Evolutionary conservation across 176 grass and related monocot genomes (phyloP).

Genomic region (Urochloa ruziziensis): DNA sequence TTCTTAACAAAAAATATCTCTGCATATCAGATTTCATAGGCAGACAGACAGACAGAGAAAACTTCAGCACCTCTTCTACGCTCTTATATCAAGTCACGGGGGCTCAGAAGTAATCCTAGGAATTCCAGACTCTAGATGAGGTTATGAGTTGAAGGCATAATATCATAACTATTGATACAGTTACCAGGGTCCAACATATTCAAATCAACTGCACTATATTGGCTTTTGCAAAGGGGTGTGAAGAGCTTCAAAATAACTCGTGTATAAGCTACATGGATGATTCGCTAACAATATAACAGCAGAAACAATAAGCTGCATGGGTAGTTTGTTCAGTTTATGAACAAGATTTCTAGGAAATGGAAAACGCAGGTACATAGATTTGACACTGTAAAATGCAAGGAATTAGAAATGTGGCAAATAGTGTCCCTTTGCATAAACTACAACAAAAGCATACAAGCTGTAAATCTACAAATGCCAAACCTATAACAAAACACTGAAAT

Average conservation of each 20-base stretch:
- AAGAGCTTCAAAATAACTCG: not conserved
- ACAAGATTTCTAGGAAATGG: not conserved
- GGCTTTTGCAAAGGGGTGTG: not conserved
- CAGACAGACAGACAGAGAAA: not conserved
- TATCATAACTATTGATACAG: not conserved
- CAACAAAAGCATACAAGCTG: too few species aligned
- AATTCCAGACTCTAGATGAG: not conserved
- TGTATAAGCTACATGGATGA: not conserved
- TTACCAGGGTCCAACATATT: not conserved
- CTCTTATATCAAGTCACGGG: not conserved
- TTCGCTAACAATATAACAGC: not conserved
- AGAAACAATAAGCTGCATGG: not conserved
- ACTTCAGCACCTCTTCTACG: not conserved
- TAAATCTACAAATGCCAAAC: slow-evolving; percentile 18
- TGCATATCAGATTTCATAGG: too few species aligned
- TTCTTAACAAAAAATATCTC: not conserved
- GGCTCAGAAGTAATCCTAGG: not conserved
- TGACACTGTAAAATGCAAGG: not conserved
- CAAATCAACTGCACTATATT: not conserved
- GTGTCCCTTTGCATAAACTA: not conserved
- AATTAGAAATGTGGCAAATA: not conserved
- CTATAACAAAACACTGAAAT: slow-evolving; percentile 23
- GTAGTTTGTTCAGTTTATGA: not conserved
- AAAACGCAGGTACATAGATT: not conserved
- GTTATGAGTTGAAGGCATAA: not conserved